Evolutionary conservation across 164 flowering plant species (phyloP), one percentile per base, ranked within the genome.

Genomic region (Hamamelis virginiana): DNA sequence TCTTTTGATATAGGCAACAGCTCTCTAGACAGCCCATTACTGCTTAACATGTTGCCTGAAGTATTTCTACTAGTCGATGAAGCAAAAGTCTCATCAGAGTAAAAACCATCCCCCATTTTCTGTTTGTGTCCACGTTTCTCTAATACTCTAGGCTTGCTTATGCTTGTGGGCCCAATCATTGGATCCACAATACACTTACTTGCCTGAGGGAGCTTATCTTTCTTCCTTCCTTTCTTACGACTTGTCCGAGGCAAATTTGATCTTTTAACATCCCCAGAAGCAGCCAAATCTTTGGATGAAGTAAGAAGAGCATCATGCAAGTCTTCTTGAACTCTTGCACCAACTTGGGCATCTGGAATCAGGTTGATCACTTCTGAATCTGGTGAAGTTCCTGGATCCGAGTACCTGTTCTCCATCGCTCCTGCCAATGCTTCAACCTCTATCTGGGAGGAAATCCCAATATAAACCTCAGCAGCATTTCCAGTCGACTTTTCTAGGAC

Each of bases 341-440:
- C 68, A 53, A 59, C 65, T 28, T 62, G 73, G 46, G 68, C 62
- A 66, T 85, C 91, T 23, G 81, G 89, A 69, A 78, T 53, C 57
- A 71, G 38, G 77, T 89, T 85, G 21, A 86, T 84, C 72, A 89
- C 95, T 86, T 88, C 95, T 59, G 92, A 91, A 81, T 91, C 96
- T 72, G 97, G 97, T 59, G 98, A 91, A 69, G 93, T 87, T 76
- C 84, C 96, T 27, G 83, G 77, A 81, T 87, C 90, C 48, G 66
- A 62, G 68, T 71, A 73, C 72, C 50, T 72, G 58, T 70, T 76
- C 27, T 77, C 83, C 73, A 50, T 60, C 50, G 77, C 68, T 28
- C 67, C 82, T 65, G 46, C 80, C 64, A 59, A 51, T 51, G 68
- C 72, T 55, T 74, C 79, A 68, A 61, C 76, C 33, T 64, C 77